phyloP scores from a whole-genome alignment of 116 monocot species.

The Dioscorea cayenensis region DNA sequence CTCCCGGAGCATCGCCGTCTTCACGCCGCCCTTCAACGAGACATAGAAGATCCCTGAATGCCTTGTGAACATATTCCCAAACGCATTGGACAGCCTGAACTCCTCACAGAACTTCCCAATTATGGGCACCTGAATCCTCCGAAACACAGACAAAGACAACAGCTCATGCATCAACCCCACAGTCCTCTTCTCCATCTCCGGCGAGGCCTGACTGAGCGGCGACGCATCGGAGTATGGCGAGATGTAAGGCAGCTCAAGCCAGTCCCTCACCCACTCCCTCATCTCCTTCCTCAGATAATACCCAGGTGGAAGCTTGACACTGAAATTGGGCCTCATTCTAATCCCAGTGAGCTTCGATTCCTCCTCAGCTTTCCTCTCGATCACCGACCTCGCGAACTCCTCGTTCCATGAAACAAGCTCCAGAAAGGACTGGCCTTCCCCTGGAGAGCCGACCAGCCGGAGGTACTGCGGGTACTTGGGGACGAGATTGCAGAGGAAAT shows the following conservation, averaged over 20 bases:
- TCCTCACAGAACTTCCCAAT: slow-evolving; percentile 80
- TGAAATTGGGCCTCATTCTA: slow-evolving; percentile 62
- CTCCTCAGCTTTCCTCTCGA: slow-evolving; percentile 49
- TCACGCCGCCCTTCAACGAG: slow-evolving; percentile 80
- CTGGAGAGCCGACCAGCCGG: slow-evolving; percentile 30
- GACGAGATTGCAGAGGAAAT: slow-evolving; percentile 52
- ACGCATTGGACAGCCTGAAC: slow-evolving; percentile 70
- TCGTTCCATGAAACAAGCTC: slow-evolving; percentile 71
- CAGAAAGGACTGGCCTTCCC: slow-evolving; percentile 30
- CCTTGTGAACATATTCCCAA: slow-evolving; percentile 56
- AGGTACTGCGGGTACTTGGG: slow-evolving; percentile 32
- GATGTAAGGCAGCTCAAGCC: slow-evolving; percentile 80
- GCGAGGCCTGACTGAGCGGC: slow-evolving; percentile 34
- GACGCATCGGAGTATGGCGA: slow-evolving; percentile 78
- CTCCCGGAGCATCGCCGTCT: slow-evolving; percentile 84
- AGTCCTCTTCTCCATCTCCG: slow-evolving; percentile 83
- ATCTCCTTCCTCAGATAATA: slow-evolving; percentile 77
- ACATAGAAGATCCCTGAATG: slow-evolving; percentile 92
- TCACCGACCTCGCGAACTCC: slow-evolving; percentile 45
- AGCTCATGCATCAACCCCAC: slow-evolving; percentile 79
- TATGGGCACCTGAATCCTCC: slow-evolving; percentile 50
- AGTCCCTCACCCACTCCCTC: slow-evolving; percentile 86
- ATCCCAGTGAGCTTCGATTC: slow-evolving; percentile 59
- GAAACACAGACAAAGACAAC: slow-evolving; percentile 55
- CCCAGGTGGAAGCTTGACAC: slow-evolving; percentile 48